Evolutionary conservation across 2,329 filamentous ascomycete species (phyloP), one percentile per base, ranked within the genome.

Genomic region (Fusarium tuaranense): DNA sequence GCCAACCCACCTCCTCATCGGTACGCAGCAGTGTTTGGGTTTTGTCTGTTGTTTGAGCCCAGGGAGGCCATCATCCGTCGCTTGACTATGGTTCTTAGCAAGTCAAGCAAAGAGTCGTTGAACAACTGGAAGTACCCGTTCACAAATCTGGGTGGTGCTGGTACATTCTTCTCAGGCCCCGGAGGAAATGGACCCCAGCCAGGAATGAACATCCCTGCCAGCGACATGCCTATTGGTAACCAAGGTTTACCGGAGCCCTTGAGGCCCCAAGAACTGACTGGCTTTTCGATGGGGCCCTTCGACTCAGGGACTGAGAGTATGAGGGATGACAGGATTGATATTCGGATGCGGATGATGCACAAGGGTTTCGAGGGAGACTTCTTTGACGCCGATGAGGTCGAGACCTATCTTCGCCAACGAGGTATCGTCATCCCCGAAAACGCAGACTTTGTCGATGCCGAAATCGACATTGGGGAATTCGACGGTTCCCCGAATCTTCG

Each of bases 301-400:
- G 80, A 82, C 7, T 74, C 82, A 7, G 78, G 78, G 5, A 79
- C 86, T 3, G 83, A 83, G 34, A 75, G 83, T 1, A 80, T 84
- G 2, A 81, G 84, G 20, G 86, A 88, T 30, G 80, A 83, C 7
- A 76, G 82, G 22, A 75, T 91, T 9, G 84, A 86, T 41, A 78
- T 81, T 14, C 84, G 86, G 18, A 85, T 93, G 74, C 84, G 84
- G 22, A 87, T 89, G 72, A 87, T 86, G 44, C 81, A 92, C 9
- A 87, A 88, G 1, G 92, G 90, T 0, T 93, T 92, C 70, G 89
- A 93, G 69, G 93, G 93, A 6, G 90, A 94, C 61, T 97, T 94
- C 86, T 94, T 93, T 75, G 94, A 97, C 78, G 84, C 91, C 0
- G 88, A 94, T 69, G 94, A 97, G 80, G 91, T 95, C 0, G 93